These are phyloP conservation scores for Drechmeria coniospora DNA, from an alignment of 2,329 filamentous ascomycete genomes.

Conservation along the genomic window DNA sequence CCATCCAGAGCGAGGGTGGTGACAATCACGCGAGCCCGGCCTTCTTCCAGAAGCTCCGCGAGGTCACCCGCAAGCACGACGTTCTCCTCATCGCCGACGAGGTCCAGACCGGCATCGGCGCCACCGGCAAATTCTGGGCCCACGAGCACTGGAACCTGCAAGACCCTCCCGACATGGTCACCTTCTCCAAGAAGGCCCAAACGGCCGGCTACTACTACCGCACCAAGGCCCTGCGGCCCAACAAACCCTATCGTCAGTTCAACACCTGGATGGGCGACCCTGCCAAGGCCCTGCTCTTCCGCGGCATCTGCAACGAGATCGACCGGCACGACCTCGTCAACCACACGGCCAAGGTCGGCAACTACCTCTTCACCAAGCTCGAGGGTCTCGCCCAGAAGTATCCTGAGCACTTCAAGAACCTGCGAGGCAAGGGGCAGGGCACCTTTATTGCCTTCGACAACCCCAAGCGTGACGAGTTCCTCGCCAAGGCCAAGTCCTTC, in stretches of 20 bases:
- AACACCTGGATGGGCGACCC: conserved; percentile 98
- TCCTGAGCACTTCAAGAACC: conserved; percentile 64
- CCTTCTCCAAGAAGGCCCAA: conserved; percentile 91
- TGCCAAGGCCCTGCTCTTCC: conserved; percentile 69
- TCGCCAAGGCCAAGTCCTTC: conserved; percentile 61
- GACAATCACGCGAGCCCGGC: conserved; percentile 83
- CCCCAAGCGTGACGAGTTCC: conserved; percentile 62
- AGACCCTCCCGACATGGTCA: conserved; percentile 79
- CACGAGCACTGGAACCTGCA: conserved; percentile 85
- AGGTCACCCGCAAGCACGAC: conserved; percentile 59
- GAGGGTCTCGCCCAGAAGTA: conserved; percentile 53
- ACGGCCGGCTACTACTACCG: conserved; percentile 86
- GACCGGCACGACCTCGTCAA: conserved; percentile 61
- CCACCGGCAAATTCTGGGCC: conserved; percentile 90
- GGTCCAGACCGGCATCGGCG: conserved; percentile 84
- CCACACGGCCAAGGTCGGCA: conserved; percentile 62
- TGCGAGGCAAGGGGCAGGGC: conserved; percentile 74
- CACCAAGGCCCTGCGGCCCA: conserved; percentile 64
- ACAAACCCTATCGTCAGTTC: conserved; percentile 91
- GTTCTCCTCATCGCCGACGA: conserved; percentile 86
- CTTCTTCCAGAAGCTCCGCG: conserved; percentile 76
- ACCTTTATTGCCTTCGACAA: conserved; percentile 91
- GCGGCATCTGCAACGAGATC: conserved; percentile 71
- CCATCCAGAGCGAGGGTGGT: conserved; percentile 84
- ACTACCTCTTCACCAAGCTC: conserved; percentile 61